Base-by-base conservation (phyloP, 768 basidiomycete species). In the Lentinula edodes region DNA sequence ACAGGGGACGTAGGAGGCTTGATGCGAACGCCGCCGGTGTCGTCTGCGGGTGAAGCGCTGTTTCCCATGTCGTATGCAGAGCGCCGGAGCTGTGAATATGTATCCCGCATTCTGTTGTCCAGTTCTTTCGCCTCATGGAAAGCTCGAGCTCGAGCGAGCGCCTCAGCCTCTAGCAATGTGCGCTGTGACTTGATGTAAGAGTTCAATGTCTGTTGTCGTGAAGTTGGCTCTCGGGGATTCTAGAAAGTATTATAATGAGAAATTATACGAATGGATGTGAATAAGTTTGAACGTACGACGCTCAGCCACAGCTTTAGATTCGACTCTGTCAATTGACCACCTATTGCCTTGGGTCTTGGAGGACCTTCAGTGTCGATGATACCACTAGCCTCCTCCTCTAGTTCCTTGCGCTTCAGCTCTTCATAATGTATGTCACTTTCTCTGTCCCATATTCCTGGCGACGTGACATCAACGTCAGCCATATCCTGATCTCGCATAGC, bases 401-500 rank as follows among this genome's bases (percentile, higher is more conserved):
- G 75, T 67, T 95, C 94, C 64, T 86, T 78, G 62, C 79, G 76
- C 63, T 87, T 76, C 23, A 95, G 76, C 43, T 98, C 95, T 42
- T 91, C 84, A 61, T 83, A 96, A 35, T 83, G 76, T 10, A 80
- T 84, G 70, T 99, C 96, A 69, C 93, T 95, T 64, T 89, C 89
- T 42, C 97, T 82, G 0, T 91, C 93, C 97, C 97, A 99, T 7
- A 90, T 83, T 1, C 94, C 93, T 9, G 88, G 85, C 34, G 87
- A 85, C 3, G 87, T 83, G 20, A 97, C 97, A 71, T 91, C 84
- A 28, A 99, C 93, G 71, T 97, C 95, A 8, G 89, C 93, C 90
- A 99, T 93, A 71, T 99, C 97, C 70, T 96, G 86, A 73, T 99
- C 97, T 36, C 97, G 88, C 95, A 98, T 98, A 61, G 97, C 90